Percentiles rank a stretch among this genome's conserved stretches.
phyloP scores from a whole-genome alignment of 2,329 filamentous ascomycete genomes.

The Xylaria sp. region DNA sequence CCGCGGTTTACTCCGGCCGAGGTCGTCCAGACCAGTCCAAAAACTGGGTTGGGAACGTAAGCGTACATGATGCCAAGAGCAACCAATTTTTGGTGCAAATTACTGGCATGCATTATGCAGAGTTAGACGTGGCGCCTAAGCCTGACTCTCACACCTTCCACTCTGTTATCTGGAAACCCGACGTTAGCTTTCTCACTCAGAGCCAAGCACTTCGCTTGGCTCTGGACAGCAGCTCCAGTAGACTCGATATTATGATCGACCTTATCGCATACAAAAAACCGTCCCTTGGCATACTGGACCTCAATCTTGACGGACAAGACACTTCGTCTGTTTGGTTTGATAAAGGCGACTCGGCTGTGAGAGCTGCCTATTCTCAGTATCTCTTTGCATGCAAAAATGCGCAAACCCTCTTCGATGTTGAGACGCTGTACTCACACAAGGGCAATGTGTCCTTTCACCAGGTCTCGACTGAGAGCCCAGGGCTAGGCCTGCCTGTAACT shows the following conservation, averaged over 20 bases:
- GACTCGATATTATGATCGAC: conserved; percentile 45
- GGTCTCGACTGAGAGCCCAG: background rate
- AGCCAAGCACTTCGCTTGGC: conserved; percentile 13
- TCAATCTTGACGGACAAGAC: conserved; percentile 43
- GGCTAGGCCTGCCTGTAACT: conserved; percentile 5
- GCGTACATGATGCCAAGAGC: conserved; percentile 35
- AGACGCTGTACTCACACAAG: conserved; percentile 14
- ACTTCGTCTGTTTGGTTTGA: conserved; percentile 45
- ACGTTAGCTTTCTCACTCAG: conserved; percentile 36
- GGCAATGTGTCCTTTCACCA: conserved; percentile 20
- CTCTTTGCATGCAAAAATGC: conserved; percentile 19
- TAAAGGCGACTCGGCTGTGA: background rate
- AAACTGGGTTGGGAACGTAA: conserved; percentile 28
- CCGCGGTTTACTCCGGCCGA: conserved; percentile 25
- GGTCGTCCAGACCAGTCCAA: conserved; percentile 30
- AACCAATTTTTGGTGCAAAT: conserved; percentile 39
- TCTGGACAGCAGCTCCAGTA: background rate
- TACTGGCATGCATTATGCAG: conserved; percentile 36
- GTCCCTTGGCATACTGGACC: conserved; percentile 48
- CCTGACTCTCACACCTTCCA: conserved; percentile 42
- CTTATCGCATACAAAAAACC: conserved; percentile 52
- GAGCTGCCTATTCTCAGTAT: conserved; percentile 28
- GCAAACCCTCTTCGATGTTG: conserved; percentile 17
- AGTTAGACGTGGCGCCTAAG: conserved; percentile 39
- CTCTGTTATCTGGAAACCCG: conserved; percentile 38